phyloP scores from a whole-genome alignment of 2,329 filamentous ascomycete species.

The Colletotrichum sansevieriae region DNA sequence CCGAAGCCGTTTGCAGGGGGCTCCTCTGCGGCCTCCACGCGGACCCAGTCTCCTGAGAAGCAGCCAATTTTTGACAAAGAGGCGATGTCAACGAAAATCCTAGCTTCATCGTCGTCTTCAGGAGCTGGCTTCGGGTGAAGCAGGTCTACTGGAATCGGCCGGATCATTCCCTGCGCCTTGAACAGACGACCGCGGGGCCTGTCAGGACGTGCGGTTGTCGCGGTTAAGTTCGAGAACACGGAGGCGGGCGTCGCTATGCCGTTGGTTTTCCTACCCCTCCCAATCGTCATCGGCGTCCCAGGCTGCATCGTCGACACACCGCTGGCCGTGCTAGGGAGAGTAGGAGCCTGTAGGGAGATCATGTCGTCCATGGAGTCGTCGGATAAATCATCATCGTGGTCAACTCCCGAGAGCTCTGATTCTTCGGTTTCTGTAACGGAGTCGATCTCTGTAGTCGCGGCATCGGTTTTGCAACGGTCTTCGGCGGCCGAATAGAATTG shows the following conservation, averaged over 20 bases:
- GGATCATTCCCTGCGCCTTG: constrained; percentile 82
- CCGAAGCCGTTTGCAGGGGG: constrained; percentile 77
- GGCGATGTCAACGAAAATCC: constrained; percentile 90
- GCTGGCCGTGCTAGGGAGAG: constrained; percentile 82
- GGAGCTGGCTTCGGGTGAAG: constrained; percentile 84
- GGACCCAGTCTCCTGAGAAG: constrained; percentile 98
- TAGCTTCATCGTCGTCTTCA: constrained; percentile 87
- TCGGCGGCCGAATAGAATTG: constrained; percentile 94
- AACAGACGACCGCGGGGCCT: constrained; percentile 83
- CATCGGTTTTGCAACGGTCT: constrained; percentile 74
- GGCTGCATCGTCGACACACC: constrained; percentile 83
- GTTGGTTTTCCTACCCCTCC: constrained; percentile 74
- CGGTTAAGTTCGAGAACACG: constrained; percentile 89
- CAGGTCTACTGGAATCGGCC: constrained; percentile 78
- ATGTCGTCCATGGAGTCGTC: constrained; percentile 95
- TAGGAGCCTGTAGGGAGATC: constrained; percentile 87
- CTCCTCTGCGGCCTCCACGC: constrained; percentile 82
- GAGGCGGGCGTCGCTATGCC: constrained; percentile 87
- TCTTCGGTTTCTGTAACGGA: constrained; percentile 71
- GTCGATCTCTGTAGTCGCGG: constrained; percentile 70
- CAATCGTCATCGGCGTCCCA: constrained; percentile 83
- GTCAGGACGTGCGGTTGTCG: constrained; percentile 82
- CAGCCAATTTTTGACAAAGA: constrained; percentile 91
- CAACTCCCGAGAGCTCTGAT: constrained; percentile 71
- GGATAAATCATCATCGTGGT: constrained; percentile 81